These are phyloP conservation scores for Cladosporium phlei DNA, from an alignment of 2,329 filamentous ascomycete species.

Conservation along the genomic window DNA sequence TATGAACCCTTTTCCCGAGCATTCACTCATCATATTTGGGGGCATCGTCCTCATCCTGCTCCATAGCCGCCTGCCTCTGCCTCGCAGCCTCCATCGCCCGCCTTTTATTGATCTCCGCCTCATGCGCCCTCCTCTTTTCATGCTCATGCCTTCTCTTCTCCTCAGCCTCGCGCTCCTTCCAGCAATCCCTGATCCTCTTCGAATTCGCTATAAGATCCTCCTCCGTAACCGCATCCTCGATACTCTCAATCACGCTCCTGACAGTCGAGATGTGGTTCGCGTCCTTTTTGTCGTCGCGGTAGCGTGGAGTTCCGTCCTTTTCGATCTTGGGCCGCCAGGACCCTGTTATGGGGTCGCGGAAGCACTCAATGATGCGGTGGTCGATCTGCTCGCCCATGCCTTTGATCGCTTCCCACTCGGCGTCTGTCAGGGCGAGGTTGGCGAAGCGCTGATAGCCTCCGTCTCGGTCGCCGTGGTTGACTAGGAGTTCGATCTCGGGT, in stretches of 20 bases:
- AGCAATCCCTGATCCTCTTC: slow-evolving; percentile 68
- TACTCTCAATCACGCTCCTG: slow-evolving; percentile 81
- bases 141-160: slow-evolving; percentile 18
- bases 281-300: slow-evolving; percentile 87
- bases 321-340: slow-evolving; percentile 69
- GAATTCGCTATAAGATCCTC: slow-evolving; percentile 70
- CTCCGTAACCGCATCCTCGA: slow-evolving; percentile 77
- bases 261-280: slow-evolving; percentile 86
- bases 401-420: slow-evolving; percentile 84
- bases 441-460: slow-evolving; percentile 62
- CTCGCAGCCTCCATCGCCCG: slow-evolving; percentile 17
- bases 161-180: slow-evolving; percentile 59
- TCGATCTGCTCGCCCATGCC: slow-evolving; percentile 68
- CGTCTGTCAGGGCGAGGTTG: slow-evolving; percentile 62
- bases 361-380: slow-evolving; percentile 85
- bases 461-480: slow-evolving; percentile 56
- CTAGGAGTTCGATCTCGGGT: slow-evolving; percentile 67
- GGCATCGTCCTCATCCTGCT: slow-evolving; percentile 21
- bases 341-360: slow-evolving; percentile 62
- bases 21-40: slow-evolving; percentile 23
- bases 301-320: slow-evolving; percentile 57
- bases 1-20: background rate
- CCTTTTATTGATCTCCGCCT: slow-evolving; percentile 13
- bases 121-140: slow-evolving; percentile 15
- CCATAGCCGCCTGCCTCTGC: slow-evolving; percentile 14